Conservation (phyloP, 176 grass and related monocot species). For the Elymus sibiricus region DNA sequence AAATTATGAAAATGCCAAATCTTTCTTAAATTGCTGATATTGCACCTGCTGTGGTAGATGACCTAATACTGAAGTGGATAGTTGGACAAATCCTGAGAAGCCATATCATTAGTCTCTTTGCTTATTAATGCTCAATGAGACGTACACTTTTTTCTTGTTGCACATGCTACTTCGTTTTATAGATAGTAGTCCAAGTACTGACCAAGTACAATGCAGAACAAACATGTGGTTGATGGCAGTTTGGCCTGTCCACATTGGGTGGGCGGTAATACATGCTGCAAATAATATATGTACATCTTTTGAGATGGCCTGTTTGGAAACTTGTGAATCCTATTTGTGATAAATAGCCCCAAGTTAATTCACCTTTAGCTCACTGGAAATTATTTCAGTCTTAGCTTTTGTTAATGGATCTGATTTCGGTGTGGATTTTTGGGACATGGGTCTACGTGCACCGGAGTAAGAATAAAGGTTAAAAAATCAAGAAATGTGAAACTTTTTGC, state of each 20-base stretch:
- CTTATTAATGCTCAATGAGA: not conserved
- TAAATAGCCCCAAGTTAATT: not conserved
- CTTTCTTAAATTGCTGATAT: not conserved
- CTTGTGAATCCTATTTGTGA: not conserved
- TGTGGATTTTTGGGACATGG: too few relatives aligned
- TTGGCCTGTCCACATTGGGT: not conserved
- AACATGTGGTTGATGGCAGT: not conserved
- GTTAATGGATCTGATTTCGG: not conserved
- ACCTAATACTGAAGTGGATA: not conserved
- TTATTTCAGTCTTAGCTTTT: too few relatives aligned
- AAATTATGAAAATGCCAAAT: not conserved
- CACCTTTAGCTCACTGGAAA: too few relatives aligned
- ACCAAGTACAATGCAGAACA: not conserved
- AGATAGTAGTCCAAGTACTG: not conserved
- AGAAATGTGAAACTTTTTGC: too few relatives aligned
- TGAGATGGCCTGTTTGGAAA: not conserved
- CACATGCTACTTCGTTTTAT: not conserved
- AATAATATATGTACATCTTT: not conserved
- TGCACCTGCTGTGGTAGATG: not conserved
- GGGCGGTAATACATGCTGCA: not conserved
- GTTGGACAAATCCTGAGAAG: not conserved
- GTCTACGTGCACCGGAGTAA: too few relatives aligned
- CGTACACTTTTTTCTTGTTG: not conserved
- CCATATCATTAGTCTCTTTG: not conserved
- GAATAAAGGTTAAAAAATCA: too few relatives aligned